Conservation (phyloP, 2,329 filamentous ascomycete species). For the Fusarium euwallaceae region DNA sequence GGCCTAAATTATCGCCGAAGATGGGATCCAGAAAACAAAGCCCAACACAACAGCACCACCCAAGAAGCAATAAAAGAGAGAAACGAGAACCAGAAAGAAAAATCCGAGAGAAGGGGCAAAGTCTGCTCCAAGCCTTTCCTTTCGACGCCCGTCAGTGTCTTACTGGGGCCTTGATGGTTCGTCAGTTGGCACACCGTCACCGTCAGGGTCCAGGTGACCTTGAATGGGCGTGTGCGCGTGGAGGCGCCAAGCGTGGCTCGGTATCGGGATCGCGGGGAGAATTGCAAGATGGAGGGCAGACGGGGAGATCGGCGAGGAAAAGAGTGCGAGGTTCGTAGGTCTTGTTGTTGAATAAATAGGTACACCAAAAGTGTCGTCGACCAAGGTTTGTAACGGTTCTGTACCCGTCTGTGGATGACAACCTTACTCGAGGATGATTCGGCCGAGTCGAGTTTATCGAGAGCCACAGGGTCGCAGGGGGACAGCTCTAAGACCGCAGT, state of each 20-base stretch:
- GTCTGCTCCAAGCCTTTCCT: slow-evolving; percentile 14
- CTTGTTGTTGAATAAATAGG: slow-evolving; percentile 6
- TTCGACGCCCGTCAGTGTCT: slow-evolving; percentile 34
- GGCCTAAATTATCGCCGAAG: background rate
- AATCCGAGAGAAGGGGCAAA: slow-evolving; percentile 7
- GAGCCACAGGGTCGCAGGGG: background rate
- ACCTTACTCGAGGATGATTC: slow-evolving; percentile 24
- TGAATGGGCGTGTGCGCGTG: slow-evolving; percentile 24
- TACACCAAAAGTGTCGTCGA: background rate
- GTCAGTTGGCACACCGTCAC: slow-evolving; percentile 41
- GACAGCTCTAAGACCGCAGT: background rate
- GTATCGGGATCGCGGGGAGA: slow-evolving; percentile 37
- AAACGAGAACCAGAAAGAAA: slow-evolving; percentile 1
- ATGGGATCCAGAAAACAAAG: slow-evolving; percentile 4
- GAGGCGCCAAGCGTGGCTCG: slow-evolving; percentile 39
- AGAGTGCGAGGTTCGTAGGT: background rate
- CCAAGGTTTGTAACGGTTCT: slow-evolving; percentile 3
- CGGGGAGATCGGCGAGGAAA: slow-evolving; percentile 1
- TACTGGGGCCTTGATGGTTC: slow-evolving; percentile 29
- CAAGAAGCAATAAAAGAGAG: background rate
- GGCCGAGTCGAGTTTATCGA: slow-evolving; percentile 26
- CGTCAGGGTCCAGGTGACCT: slow-evolving; percentile 43
- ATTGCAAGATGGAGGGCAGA: slow-evolving; percentile 2
- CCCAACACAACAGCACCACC: slow-evolving; percentile 1
- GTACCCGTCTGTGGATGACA: slow-evolving; percentile 15